Evolutionary conservation across 331 rosid genomes (phyloP), one percentile per base, ranked within the genome.

Genomic region (Pyracantha coccinea): DNA sequence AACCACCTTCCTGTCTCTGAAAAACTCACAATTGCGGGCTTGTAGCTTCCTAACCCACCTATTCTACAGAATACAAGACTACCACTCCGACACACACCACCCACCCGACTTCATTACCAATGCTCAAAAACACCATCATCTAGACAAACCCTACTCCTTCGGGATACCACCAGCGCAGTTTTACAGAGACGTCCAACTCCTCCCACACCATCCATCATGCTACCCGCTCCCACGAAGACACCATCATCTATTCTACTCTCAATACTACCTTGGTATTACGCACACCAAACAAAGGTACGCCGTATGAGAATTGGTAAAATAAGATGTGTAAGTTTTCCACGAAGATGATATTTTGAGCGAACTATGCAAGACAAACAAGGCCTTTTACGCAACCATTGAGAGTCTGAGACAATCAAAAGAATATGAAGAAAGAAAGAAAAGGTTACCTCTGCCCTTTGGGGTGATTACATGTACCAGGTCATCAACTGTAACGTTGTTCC

Each of bases 391-490:
- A 58, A 55, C 20, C 29, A 61, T 35, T 14, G 2, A 14, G 19
- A 16, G 60, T 21, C 47, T 19, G 6, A 44, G 9, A 44, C 77
- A 29, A 73, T 38, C 9, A 7, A 7, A 61, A 27, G 60, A 10
- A 72, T 2, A 38, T 4, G 54, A 25, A 12, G 55, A 77, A 63
- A 21, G 63, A 67, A 20, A 77, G 14, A 71, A 69, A 27, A 38
- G 6, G 55, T 58, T 83, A 88, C 97, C 96, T 86, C 97, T 87
- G 57, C 96, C 97, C 83, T 85, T 91, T 6, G 96, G 97, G 72
- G 96, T 91, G 64, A 91, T 91, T 77, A 86, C 85, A 72, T 83
- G 96, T 47, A 93, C 81, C 76, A 93, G 93, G 78, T 93, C 97
- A 71, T 93, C 98, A 57, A 93, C 88, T 7, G 90, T 90, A 50